These are phyloP conservation scores for Coelastrella sp. DNA, from an alignment of 139 green algal genomes.

Conservation along the genomic window DNA sequence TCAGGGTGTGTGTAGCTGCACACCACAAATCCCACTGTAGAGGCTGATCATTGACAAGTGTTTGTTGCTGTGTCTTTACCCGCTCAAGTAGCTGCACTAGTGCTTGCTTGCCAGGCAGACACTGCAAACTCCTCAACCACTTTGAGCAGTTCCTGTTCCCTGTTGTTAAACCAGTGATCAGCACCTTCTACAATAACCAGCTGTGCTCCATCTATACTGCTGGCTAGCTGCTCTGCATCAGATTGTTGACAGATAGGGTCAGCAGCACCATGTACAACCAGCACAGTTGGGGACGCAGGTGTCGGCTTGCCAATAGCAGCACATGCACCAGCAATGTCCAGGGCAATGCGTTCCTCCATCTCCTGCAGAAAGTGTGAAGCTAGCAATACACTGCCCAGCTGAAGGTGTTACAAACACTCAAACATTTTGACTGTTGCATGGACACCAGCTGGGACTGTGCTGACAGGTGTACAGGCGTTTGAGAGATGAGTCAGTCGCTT, in stretches of 20 bases:
- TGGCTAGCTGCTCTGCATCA: neutral
- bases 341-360: slow-evolving; percentile 13
- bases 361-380: neutral
- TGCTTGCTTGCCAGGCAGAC: neutral
- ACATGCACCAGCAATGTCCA: slow-evolving; percentile 23
- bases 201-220: slow-evolving; percentile 8
- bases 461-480: no score
- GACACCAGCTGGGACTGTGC: neutral
- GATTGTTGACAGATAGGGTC: slow-evolving; percentile 30
- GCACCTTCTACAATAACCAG: neutral
- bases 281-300: neutral
- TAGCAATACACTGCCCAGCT: slow-evolving; percentile 8
- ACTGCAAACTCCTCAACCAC: neutral
- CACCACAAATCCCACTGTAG: no score
- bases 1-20: no score
- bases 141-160: slow-evolving; percentile 10
- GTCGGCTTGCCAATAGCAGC: neutral
- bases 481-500: no score
- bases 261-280: slow-evolving; percentile 17
- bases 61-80: neutral
- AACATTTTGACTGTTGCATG: neutral
- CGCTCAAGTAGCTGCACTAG: neutral
- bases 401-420: neutral
- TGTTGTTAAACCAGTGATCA: slow-evolving; percentile 8
- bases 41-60: no score